phyloP scores from a whole-genome alignment of 257 asterid species.

The Gentiana dahurica region DNA sequence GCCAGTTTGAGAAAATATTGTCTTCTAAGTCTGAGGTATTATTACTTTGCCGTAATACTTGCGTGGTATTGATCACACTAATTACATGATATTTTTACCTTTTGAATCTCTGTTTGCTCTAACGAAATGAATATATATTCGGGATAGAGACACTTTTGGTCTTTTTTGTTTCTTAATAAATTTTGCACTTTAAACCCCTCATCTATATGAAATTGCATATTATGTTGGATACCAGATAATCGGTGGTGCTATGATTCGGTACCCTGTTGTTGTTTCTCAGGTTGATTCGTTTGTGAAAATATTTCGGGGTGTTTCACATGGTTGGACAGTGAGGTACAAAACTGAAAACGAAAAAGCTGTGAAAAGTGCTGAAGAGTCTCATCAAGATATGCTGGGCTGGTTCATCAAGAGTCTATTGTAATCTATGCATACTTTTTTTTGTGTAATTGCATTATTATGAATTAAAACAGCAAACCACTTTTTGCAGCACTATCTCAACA shows the following conservation, averaged over 20 bases:
- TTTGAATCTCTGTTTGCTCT: background rate
- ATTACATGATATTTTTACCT: no score
- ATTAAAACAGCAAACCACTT: slow-evolving; percentile 4
- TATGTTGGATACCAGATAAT: no score
- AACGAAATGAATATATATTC: background rate
- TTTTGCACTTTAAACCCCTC: no score
- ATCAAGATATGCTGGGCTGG: slow-evolving; percentile 38
- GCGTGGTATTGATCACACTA: no score
- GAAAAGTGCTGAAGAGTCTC: slow-evolving; percentile 47
- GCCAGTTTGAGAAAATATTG: slow-evolving; percentile 36
- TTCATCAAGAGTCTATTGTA: slow-evolving; percentile 14
- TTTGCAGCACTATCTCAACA: no score
- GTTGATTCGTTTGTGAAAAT: slow-evolving; percentile 37
- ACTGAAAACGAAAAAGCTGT: slow-evolving; percentile 30
- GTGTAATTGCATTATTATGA: slow-evolving; percentile 10
- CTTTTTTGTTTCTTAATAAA: background rate
- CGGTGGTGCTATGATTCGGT: no score
- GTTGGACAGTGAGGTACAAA: slow-evolving; percentile 52
- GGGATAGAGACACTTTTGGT: no score
- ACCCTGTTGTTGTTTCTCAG: slow-evolving; percentile 8
- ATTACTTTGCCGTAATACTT: background rate
- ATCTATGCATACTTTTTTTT: no score
- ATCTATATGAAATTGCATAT: no score
- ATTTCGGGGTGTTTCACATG: slow-evolving; percentile 40
- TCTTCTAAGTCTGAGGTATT: slow-evolving; percentile 44